Conservation (phyloP, 2,329 filamentous ascomycete genomes). For the Dactylellina drechsleri region DNA sequence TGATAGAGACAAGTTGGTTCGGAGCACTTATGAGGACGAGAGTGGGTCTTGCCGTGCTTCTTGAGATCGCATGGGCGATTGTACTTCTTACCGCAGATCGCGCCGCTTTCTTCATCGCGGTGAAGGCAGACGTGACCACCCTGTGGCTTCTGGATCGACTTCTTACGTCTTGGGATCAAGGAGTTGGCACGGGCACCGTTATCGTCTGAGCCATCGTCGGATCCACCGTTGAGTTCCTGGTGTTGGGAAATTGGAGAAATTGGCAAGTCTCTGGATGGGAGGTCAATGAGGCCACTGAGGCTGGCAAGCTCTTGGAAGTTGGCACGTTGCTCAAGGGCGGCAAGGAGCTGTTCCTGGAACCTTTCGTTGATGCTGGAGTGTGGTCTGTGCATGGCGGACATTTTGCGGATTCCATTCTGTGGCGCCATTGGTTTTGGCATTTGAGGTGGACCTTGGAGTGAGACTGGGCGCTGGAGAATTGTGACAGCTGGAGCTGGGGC, state of each 20-base stretch:
- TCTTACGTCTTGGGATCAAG: slow-evolving; percentile 69
- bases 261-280: slow-evolving; percentile 40
- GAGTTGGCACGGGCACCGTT: slow-evolving; percentile 30
- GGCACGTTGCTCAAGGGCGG: slow-evolving; percentile 49
- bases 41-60: slow-evolving; percentile 98
- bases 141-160: slow-evolving; percentile 68
- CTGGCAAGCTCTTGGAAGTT: slow-evolving; percentile 50
- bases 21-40: slow-evolving; percentile 93
- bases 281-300: slow-evolving; percentile 40
- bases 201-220: slow-evolving; percentile 49
- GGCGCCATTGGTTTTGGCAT: slow-evolving; percentile 49
- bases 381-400: slow-evolving; percentile 50
- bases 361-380: slow-evolving; percentile 52
- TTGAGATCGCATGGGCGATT: slow-evolving; percentile 96
- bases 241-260: slow-evolving; percentile 59
- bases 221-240: slow-evolving; percentile 66
- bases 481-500: slow-evolving; percentile 15
- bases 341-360: slow-evolving; percentile 52
- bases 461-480: slow-evolving; percentile 35
- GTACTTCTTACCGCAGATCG: slow-evolving; percentile 87
- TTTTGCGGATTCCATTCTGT: slow-evolving; percentile 57
- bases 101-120: slow-evolving; percentile 94
- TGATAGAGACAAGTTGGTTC: slow-evolving; percentile 86
- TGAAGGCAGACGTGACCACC: slow-evolving; percentile 85
- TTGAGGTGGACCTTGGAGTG: slow-evolving; percentile 57